Conservation (phyloP, 441 rosid species). For the Flueggea neowawraea region DNA sequence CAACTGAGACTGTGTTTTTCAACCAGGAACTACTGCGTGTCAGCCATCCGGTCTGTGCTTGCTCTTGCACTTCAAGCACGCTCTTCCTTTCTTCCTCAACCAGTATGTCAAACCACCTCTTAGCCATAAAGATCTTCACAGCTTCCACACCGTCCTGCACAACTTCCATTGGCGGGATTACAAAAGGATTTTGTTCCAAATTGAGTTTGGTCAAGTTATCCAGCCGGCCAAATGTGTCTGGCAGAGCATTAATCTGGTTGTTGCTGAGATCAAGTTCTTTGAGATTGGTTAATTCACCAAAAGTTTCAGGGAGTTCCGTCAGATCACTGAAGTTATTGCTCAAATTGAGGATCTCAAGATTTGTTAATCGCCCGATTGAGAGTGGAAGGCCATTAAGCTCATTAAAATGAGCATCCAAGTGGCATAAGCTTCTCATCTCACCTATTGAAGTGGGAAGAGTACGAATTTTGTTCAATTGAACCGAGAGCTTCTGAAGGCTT, state of each 20-base stretch:
- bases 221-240: conserved; percentile 75
- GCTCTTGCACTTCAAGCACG: conserved; percentile 40
- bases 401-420: conserved; percentile 85
- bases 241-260: conserved; percentile 79
- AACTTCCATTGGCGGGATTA: conserved; percentile 59
- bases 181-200: conserved; percentile 74
- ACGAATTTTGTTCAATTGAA: conserved; percentile 76
- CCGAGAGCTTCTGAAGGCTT: conserved; percentile 55
- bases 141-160: conserved; percentile 72
- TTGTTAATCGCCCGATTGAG: conserved; percentile 58
- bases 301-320: conserved; percentile 67
- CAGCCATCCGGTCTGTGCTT: conserved; percentile 53
- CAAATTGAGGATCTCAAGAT: conserved; percentile 73
- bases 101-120: conserved; percentile 59
- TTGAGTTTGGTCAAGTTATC: conserved; percentile 65
- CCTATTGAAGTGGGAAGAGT: conserved; percentile 75
- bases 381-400: conserved; percentile 65
- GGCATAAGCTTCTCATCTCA: conserved; percentile 60
- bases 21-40: conserved; percentile 65
- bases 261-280: conserved; percentile 90
- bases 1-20: conserved; percentile 43
- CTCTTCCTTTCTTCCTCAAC: conserved; percentile 58
- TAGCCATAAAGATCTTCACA: conserved; percentile 63
- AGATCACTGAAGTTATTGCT: conserved; percentile 82
- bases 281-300: conserved; percentile 78